Evolutionary conservation across 371 early-diverging fungal genomes (phyloP), one percentile per base, ranked within the genome.

Genomic region (Fennellomyces sp.): DNA sequence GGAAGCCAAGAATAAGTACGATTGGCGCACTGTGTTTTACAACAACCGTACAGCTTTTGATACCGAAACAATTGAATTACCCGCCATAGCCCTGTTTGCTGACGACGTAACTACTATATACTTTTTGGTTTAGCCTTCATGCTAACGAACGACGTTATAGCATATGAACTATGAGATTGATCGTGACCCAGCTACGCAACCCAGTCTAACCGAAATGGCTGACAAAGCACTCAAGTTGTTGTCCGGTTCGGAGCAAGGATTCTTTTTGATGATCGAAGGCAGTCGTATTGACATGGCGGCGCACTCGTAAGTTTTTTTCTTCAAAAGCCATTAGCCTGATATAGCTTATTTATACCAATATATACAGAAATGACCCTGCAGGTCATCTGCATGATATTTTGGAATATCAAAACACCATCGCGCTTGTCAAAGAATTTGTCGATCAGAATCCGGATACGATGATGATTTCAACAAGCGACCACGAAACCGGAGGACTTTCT

Each of bases 191-290:
- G 36, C 58, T 0, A 29, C 55, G 19, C 88, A 96, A 63, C 97
- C 98, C 0, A 84, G 94, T 31, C 73, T 98, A 48, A 68, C 65
- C 5, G 94, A 96, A 66, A 96, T 97, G 97, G 69, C 96, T 0
- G 33, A 59, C 3, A 90, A 85, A 31, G 97, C 97, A 0, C 63
- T 96, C 1, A 70, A 83, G 13, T 62, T 93, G 3, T 72, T 97
- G 7, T 75, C 76, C 30, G 28, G 55, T 0, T 70, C 83, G 0
- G 75, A 85, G 12, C 76, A 83, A 2, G 96, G 97, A 0, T 98
- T 97, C 75, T 96, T 98, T 63, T 59, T 98, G 50, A 92, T 98
- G 95, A 88, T 98, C 65, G 98, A 97, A 76, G 97, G 98, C 0
- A 91, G 92, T 56, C 76, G 95, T 15, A 98, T 98, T 49, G 92